Conservation (phyloP, 371 early-diverging fungal species). For the Mucor saturninus region DNA sequence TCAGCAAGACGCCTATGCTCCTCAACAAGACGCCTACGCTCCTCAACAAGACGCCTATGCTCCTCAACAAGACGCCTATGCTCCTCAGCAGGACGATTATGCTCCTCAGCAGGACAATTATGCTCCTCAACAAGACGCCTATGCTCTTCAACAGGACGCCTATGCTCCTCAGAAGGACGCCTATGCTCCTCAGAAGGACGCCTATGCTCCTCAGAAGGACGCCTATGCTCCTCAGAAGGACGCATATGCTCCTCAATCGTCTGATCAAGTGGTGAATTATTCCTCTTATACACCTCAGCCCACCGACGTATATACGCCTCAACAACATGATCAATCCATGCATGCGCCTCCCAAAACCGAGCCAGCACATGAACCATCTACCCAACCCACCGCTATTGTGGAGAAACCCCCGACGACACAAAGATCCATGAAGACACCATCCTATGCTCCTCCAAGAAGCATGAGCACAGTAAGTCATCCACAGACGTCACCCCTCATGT, state of each 20-base stretch:
- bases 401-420: too few relatives aligned
- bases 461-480: neutral
- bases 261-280: neutral
- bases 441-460: too few relatives aligned
- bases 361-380: neutral
- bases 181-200: neutral
- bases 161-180: neutral
- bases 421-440: too few relatives aligned
- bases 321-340: neutral
- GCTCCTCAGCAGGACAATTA: too few relatives aligned
- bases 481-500: neutral
- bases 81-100: neutral
- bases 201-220: neutral
- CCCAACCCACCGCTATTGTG: too few relatives aligned
- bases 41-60: neutral
- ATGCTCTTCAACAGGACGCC: neutral
- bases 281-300: conserved; percentile 1
- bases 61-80: neutral
- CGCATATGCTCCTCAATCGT: neutral
- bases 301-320: neutral
- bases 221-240: neutral
- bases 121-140: neutral
- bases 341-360: neutral
- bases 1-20: neutral
- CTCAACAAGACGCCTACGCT: neutral